phyloP scores from a whole-genome alignment of 192 early-diverging fungal genomes.

The Backusella sp. region DNA sequence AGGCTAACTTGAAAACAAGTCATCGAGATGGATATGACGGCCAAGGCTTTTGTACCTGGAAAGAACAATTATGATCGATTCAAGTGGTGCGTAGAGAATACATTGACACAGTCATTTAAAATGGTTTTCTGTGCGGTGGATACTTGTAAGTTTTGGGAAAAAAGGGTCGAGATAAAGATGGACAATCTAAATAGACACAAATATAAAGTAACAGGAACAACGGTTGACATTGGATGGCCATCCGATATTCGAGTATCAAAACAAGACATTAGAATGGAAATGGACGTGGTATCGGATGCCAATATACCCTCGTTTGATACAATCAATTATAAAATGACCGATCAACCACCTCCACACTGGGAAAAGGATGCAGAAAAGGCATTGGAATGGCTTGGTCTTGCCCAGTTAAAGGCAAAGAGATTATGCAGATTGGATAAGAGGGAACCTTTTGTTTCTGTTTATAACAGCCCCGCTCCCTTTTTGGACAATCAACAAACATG shows the following conservation, averaged over 20 bases:
- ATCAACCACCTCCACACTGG: slow-evolving; percentile 1
- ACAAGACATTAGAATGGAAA: neutral
- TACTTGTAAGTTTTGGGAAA: slow-evolving; percentile 9
- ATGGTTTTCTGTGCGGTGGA: slow-evolving; percentile 19
- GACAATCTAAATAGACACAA: neutral
- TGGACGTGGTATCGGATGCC: slow-evolving; percentile 9
- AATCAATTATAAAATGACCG: neutral
- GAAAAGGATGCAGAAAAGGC: slow-evolving; percentile 13
- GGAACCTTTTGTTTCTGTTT: slow-evolving; percentile 28
- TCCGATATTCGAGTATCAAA: neutral
- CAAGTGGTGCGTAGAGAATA: slow-evolving; percentile 26
- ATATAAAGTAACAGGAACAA: slow-evolving; percentile 18
- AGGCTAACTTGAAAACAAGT: neutral
- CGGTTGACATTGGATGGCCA: slow-evolving; percentile 16
- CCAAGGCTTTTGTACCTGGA: slow-evolving; percentile 2
- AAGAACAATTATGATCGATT: slow-evolving; percentile 20
- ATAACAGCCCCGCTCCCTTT: slow-evolving; percentile 8
- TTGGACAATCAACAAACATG: neutral
- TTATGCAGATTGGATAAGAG: neutral
- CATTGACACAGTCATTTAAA: slow-evolving; percentile 14
- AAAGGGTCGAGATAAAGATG: neutral
- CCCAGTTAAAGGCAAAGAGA: slow-evolving; percentile 17
- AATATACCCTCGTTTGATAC: slow-evolving; percentile 24
- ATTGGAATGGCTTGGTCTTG: slow-evolving; percentile 30
- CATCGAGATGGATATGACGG: slow-evolving; percentile 8